phyloP scores from a whole-genome alignment of 345 rosid genomes.

The Acer yangbiense region DNA sequence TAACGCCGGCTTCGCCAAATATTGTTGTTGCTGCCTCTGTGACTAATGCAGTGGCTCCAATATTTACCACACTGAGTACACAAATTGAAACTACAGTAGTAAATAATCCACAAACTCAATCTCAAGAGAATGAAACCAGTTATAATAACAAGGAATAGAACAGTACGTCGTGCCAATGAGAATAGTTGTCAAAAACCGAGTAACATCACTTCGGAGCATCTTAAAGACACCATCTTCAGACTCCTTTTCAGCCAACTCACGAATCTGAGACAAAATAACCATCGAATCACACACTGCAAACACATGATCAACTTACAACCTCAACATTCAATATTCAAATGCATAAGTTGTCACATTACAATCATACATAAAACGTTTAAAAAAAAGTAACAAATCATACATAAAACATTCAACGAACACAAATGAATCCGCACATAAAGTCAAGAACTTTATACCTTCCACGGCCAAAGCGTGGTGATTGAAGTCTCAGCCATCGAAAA shows the following conservation, averaged over 20 bases:
- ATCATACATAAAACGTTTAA: background rate
- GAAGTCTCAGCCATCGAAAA: conserved; percentile 98
- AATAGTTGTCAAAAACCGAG: conserved; percentile 96
- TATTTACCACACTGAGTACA: conserved; percentile 78
- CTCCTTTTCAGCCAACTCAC: conserved; percentile 97
- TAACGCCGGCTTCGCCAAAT: conserved; percentile 99
- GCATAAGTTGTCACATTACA: background rate
- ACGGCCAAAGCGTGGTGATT: conserved; percentile 89
- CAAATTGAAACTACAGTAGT: conserved; percentile 41
- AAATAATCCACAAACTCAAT: conserved; percentile 29
- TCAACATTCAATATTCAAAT: background rate
- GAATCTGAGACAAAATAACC: conserved; percentile 56
- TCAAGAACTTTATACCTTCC: conserved; percentile 62
- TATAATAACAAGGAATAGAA: conserved; percentile 24
- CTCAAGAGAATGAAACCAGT: conserved; percentile 18
- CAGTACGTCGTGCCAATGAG: conserved; percentile 98
- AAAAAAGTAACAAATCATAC: background rate
- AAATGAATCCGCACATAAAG: background rate
- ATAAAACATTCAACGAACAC: background rate
- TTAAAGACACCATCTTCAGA: conserved; percentile 92
- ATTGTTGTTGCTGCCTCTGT: conserved; percentile 98
- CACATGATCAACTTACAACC: background rate
- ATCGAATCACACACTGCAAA: conserved; percentile 26
- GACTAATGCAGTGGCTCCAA: conserved; percentile 98
- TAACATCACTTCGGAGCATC: conserved; percentile 95